Evolutionary conservation across 768 basidiomycete genomes (phyloP), one percentile per base, ranked within the genome.

Genomic region (Mycena capillaripes): DNA sequence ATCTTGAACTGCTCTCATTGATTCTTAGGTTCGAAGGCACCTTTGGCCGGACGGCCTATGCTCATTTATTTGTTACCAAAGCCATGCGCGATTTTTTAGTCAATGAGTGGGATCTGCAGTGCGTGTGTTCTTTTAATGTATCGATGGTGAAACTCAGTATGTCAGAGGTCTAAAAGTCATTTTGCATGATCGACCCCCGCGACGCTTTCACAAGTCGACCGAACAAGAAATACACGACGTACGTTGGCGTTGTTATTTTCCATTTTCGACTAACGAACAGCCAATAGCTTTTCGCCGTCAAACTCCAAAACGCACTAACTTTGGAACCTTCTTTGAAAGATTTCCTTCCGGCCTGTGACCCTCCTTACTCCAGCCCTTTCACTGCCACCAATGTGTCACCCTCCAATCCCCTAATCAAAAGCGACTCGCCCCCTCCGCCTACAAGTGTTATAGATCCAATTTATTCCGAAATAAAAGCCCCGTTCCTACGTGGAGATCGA

Each of bases 21-120:
- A 23, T 57, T 30, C 23, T 40, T 74, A 99, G 97, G 87, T 93
- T 98, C 71, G 98, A 99, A 80, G 79, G 79, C 27, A 87, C 83
- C 29, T 99, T 97, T 80, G 97, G 98, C 2, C 85, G 88, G 25
- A 83, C 80, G 1, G 97, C 98, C 0, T 93, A 93, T 79, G 95
- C 94, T 0, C 98, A 99, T 77, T 79, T 99, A 2, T 98, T 98
- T 79, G 98, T 99, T 23, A 98, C 98, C 1, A 82, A 88, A 52
- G 95, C 96, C 6, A 97, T 99, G 95, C 89, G 85, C 63, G 88
- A 93, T 48, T 84, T 86, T 72, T 84, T 99, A 25, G 85, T 88
- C 7, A 82, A 88, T 44, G 86, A 93, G 64, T 98, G 96, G 94
- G 81, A 89, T 50, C 83, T 99, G 11, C 82, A 89, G 97, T 97